Percentiles rank a stretch among this genome's conserved stretches.
Conservation (phyloP, 2,329 filamentous ascomycete species). For the Verticillium isaacii region DNA sequence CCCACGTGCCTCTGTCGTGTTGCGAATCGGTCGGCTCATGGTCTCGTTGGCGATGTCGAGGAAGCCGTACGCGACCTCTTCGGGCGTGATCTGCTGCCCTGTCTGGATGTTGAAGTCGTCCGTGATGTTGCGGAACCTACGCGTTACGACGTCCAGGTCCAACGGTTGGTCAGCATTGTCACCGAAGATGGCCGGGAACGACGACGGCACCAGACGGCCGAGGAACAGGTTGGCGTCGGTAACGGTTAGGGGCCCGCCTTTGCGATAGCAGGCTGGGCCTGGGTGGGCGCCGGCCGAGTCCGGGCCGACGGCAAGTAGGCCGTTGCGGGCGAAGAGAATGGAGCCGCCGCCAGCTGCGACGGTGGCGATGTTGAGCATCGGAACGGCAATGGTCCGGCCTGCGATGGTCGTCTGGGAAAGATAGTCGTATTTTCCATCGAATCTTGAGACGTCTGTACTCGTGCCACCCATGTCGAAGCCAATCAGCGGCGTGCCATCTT, state of each 20-base stretch:
- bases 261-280: slow-evolving; percentile 67
- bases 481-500: slow-evolving; percentile 60
- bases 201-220: slow-evolving; percentile 54
- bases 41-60: slow-evolving; percentile 72
- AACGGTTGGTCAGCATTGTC: slow-evolving; percentile 56
- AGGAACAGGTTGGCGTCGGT: slow-evolving; percentile 69
- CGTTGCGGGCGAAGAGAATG: slow-evolving; percentile 62
- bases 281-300: slow-evolving; percentile 69
- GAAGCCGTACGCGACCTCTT: slow-evolving; percentile 61
- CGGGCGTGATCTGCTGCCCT: slow-evolving; percentile 20
- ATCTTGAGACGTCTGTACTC: slow-evolving; percentile 66
- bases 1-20: slow-evolving; percentile 59
- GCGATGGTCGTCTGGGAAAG: slow-evolving; percentile 69
- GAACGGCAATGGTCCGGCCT: slow-evolving; percentile 65
- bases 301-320: slow-evolving; percentile 66
- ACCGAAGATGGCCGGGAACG: slow-evolving; percentile 69
- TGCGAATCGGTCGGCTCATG: slow-evolving; percentile 72
- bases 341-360: slow-evolving; percentile 50
- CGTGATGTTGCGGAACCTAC: slow-evolving; percentile 37
- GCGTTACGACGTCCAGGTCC: slow-evolving; percentile 31
- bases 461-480: slow-evolving; percentile 52
- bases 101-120: slow-evolving; percentile 32
- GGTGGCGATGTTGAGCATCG: slow-evolving; percentile 71
- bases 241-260: slow-evolving; percentile 65
- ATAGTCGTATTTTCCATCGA: slow-evolving; percentile 65